Evolutionary conservation across 2,329 filamentous ascomycete genomes (phyloP).

Genomic region (Talaromyces verruculosus): DNA sequence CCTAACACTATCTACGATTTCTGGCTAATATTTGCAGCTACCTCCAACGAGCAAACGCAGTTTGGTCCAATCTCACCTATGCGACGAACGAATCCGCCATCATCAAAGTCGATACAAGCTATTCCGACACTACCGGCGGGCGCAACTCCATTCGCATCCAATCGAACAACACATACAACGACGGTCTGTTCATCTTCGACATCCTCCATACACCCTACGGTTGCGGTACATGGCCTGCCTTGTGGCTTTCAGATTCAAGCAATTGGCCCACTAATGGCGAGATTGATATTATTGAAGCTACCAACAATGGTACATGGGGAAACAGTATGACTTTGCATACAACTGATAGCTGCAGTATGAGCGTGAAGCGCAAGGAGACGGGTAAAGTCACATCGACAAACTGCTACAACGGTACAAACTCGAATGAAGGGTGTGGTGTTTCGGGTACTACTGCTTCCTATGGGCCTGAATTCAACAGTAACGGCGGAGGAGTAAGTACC

Average conservation of each 20-base stretch:
- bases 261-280: conserved; percentile 66
- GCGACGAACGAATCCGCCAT: conserved; percentile 56
- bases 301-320: conserved; percentile 55
- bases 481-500: conserved; percentile 52
- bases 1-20: background rate
- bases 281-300: conserved; percentile 63
- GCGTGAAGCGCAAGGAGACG: conserved; percentile 55
- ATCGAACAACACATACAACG: conserved; percentile 60
- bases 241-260: conserved; percentile 63
- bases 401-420: conserved; percentile 54
- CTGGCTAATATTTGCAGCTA: conserved; percentile 22
- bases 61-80: conserved; percentile 59
- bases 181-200: conserved; percentile 68
- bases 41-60: conserved; percentile 40
- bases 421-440: conserved; percentile 61
- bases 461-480: conserved; percentile 54
- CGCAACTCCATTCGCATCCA: conserved; percentile 64
- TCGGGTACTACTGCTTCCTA: conserved; percentile 46
- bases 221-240: conserved; percentile 64
- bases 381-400: conserved; percentile 46
- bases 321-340: conserved; percentile 64
- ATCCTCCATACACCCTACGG: conserved; percentile 63
- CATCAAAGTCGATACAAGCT: conserved; percentile 61
- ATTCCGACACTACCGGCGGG: conserved; percentile 58
- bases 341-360: conserved; percentile 53